A percentile compares a stretch with the other conserved stretches of the same genome.
Conservation (phyloP, 2,329 filamentous ascomycete genomes). For the Pseudocercospora macadamiae region DNA sequence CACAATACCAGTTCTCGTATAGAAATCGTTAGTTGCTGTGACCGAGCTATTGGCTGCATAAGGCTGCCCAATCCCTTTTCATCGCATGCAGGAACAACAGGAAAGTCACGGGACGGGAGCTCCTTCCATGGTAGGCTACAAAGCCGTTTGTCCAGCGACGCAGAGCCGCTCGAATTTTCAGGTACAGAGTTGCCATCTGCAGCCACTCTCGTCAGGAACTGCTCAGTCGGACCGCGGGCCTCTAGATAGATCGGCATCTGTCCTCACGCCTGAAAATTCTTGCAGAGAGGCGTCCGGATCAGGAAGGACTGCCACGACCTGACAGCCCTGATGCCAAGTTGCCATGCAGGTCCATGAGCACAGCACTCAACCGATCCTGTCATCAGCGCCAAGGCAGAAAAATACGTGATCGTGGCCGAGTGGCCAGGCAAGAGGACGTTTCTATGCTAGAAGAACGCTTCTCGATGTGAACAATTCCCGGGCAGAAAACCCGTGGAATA, state of each 20-base stretch:
- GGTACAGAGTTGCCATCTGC: background rate
- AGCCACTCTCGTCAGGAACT: background rate
- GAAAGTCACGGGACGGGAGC: background rate
- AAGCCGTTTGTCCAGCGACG: background rate
- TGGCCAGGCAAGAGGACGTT: background rate
- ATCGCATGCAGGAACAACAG: slow-evolving; percentile 9
- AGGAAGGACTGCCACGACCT: background rate
- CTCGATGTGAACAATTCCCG: background rate
- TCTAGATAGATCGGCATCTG: background rate
- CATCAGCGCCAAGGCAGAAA: too few relatives aligned
- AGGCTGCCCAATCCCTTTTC: background rate
- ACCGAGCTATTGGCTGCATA: background rate
- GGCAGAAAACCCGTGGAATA: background rate
- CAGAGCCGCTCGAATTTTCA: background rate
- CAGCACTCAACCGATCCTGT: background rate
- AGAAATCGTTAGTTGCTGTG: background rate
- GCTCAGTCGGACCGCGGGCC: background rate
- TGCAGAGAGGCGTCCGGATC: background rate
- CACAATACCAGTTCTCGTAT: background rate
- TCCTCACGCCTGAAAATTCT: background rate
- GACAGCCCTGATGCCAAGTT: too few relatives aligned
- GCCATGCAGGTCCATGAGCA: background rate
- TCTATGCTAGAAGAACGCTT: background rate
- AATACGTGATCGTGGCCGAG: too few relatives aligned
- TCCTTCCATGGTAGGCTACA: background rate